These are phyloP conservation scores for Clitoria ternatea DNA, from an alignment of 306 rosid species.

Conservation along the genomic window DNA sequence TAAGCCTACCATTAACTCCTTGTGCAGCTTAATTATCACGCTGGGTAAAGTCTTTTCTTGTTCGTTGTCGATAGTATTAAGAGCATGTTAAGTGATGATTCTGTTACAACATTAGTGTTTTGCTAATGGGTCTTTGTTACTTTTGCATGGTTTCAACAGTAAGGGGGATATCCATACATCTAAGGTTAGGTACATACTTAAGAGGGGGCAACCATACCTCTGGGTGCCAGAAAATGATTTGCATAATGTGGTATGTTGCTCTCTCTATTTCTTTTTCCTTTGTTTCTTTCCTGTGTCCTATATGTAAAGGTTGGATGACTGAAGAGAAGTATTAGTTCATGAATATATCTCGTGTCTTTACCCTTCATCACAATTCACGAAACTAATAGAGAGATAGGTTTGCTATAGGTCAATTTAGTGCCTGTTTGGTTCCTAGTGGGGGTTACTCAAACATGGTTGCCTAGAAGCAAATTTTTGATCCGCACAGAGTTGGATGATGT, in stretches of 20 bases:
- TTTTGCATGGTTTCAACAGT: conserved; percentile 46
- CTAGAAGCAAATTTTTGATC: no score
- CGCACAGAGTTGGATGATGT: no score
- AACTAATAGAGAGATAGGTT: no score
- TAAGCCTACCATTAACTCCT: background rate
- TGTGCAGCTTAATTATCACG: background rate
- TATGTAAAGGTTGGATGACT: conserved; percentile 4
- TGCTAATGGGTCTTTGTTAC: conserved; percentile 7
- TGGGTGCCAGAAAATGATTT: conserved; percentile 85
- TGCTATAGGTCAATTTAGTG: no score
- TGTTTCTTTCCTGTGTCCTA: background rate
- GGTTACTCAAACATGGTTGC: no score
- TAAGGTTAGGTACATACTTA: conserved; percentile 67
- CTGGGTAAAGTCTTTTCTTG: background rate
- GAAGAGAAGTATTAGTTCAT: background rate
- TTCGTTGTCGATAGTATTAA: background rate
- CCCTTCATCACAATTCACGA: no score
- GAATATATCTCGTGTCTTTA: background rate
- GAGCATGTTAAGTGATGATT: background rate
- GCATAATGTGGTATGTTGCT: conserved; percentile 72
- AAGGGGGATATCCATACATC: conserved; percentile 64
- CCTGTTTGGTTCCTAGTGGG: no score
- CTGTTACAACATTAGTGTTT: background rate
- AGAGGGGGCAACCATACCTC: conserved; percentile 75
- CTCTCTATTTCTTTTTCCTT: background rate